phyloP scores from a whole-genome alignment of 768 basidiomycete species.

The Artomyces pyxidatus region DNA sequence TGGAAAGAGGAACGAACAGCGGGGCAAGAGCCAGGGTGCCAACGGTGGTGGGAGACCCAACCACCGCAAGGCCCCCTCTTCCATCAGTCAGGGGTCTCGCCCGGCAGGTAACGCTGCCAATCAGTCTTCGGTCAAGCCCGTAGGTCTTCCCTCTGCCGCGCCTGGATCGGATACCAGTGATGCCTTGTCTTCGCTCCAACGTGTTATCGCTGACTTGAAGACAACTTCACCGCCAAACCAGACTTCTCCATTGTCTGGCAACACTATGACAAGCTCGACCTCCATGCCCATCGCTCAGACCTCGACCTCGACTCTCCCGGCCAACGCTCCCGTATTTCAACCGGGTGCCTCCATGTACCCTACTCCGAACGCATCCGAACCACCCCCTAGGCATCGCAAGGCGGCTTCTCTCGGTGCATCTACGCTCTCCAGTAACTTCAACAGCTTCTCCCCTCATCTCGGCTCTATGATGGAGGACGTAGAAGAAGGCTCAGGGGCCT shows the following conservation, averaged over 20 bases:
- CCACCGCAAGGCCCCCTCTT: conserved; percentile 23
- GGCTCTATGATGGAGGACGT: conserved; percentile 80
- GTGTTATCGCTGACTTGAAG: conserved; percentile 91
- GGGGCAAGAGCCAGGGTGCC: conserved; percentile 29
- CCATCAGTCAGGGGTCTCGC: conserved; percentile 51
- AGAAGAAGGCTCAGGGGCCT: conserved; percentile 46
- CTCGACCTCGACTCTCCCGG: conserved; percentile 42
- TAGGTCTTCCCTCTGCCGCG: conserved; percentile 36
- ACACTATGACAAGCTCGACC: conserved; percentile 26
- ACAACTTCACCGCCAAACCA: conserved; percentile 63
- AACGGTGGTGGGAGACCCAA: conserved; percentile 26
- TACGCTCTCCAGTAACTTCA: conserved; percentile 51
- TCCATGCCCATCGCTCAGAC: conserved; percentile 42
- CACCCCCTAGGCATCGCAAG: conserved; percentile 66
- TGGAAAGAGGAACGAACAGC: conserved; percentile 47
- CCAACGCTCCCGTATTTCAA: conserved; percentile 68
- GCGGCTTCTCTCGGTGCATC: conserved; percentile 64
- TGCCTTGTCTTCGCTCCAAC: conserved; percentile 81
- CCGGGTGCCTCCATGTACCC: conserved; percentile 56
- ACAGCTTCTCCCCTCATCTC: conserved; percentile 70
- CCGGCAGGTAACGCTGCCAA: conserved; percentile 38
- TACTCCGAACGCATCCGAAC: conserved; percentile 35
- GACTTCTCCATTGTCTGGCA: conserved; percentile 30
- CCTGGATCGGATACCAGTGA: conserved; percentile 61
- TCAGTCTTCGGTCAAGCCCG: conserved; percentile 11